phyloP scores from a whole-genome alignment of 169 alveolate genomes.

The Babesia bovis region DNA sequence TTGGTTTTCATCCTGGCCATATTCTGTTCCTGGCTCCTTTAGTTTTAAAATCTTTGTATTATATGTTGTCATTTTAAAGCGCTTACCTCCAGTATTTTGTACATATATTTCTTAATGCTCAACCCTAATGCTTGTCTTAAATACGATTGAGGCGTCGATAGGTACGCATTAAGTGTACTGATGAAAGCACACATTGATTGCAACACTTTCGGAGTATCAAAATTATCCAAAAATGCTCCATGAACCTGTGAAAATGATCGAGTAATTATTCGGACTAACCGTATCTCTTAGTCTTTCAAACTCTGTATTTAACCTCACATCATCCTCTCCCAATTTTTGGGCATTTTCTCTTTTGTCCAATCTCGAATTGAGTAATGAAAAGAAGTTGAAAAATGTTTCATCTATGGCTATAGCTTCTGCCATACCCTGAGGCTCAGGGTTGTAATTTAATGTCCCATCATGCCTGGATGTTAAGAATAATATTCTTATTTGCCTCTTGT shows the following conservation, averaged over 20 bases:
- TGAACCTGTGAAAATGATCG: constrained; percentile 61
- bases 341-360: constrained; percentile 68
- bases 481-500: constrained; percentile 88
- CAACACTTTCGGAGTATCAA: constrained; percentile 87
- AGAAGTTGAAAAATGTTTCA: constrained; percentile 88
- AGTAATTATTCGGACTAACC: constrained; percentile 17
- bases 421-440: constrained; percentile 86
- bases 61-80: background rate
- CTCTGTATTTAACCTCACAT: constrained; percentile 47
- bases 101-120: constrained; percentile 48
- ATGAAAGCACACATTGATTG: constrained; percentile 71
- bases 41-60: constrained; percentile 46
- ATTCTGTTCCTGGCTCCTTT: constrained; percentile 66
- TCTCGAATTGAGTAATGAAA: constrained; percentile 86
- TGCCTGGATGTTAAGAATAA: constrained; percentile 85
- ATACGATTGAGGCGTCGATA: constrained; percentile 38
- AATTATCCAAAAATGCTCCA: constrained; percentile 83
- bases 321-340: constrained; percentile 70
- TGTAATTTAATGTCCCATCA: constrained; percentile 89
- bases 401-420: constrained; percentile 92
- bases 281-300: constrained; percentile 65
- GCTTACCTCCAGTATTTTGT: constrained; percentile 56
- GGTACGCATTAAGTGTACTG: constrained; percentile 71
- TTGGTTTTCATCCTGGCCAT: constrained; percentile 40
- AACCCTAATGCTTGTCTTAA: constrained; percentile 51